Percentiles rank a stretch among this genome's conserved stretches.
Evolutionary conservation across 2,329 filamentous ascomycete species (phyloP).

Genomic region (Ceratocystis diversiconidia): DNA sequence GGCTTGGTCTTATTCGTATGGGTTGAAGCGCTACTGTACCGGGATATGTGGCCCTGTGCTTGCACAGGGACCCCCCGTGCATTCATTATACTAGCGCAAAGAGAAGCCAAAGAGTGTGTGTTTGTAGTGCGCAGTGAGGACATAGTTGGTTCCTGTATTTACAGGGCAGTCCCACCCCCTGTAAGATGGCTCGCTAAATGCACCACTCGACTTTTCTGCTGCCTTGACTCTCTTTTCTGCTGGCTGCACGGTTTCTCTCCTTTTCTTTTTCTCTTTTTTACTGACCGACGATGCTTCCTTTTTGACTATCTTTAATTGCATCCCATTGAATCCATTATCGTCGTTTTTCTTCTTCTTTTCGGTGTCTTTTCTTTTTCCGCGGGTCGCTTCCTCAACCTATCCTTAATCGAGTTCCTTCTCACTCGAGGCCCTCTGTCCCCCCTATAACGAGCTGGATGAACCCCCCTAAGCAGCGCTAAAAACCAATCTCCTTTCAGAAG

Average conservation of each 20-base stretch:
- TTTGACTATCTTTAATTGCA: too few relatives aligned
- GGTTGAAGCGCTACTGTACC: too few relatives aligned
- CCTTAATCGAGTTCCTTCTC: too few relatives aligned
- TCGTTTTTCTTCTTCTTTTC: background rate
- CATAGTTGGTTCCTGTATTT: too few relatives aligned
- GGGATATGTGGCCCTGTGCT: too few relatives aligned
- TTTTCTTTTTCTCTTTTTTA: background rate
- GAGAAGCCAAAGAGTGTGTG: too few relatives aligned
- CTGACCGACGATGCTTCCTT: background rate
- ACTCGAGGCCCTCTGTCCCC: background rate
- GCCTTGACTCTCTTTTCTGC: background rate
- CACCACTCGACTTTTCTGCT: background rate
- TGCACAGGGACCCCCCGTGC: too few relatives aligned
- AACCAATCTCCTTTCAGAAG: background rate
- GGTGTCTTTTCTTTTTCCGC: background rate
- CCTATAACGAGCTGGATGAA: background rate
- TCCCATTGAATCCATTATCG: background rate
- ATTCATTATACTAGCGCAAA: too few relatives aligned
- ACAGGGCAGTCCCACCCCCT: too few relatives aligned
- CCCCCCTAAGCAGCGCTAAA: slow-evolving; percentile 3
- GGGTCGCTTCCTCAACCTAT: background rate
- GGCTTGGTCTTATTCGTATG: too few relatives aligned
- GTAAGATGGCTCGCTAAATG: too few relatives aligned
- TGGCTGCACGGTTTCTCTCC: background rate
- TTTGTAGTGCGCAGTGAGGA: too few relatives aligned